These are phyloP conservation scores for Thalia dealbata DNA, from an alignment of 176 grass and related monocot genomes.

Conservation along the genomic window DNA sequence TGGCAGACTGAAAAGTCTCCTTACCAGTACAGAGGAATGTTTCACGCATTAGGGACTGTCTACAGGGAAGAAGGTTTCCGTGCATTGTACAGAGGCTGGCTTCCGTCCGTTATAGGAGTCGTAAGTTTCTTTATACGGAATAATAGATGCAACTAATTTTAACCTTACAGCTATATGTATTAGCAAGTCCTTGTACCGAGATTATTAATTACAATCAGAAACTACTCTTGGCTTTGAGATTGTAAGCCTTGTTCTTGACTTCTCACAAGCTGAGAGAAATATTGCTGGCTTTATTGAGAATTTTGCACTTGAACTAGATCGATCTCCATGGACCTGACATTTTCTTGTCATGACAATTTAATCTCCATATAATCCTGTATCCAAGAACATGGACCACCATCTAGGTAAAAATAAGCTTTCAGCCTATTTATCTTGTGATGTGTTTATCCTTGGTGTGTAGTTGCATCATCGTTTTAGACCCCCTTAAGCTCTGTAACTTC, in stretches of 20 bases:
- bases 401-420: no score
- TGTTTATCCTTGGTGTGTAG: no score
- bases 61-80: constrained; percentile 98
- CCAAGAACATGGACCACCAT: not conserved
- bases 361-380: not conserved
- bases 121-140: constrained; percentile 41
- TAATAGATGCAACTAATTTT: not conserved
- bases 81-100: constrained; percentile 96
- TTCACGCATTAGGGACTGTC: constrained; percentile 87
- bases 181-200: not conserved
- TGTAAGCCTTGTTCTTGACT: no score
- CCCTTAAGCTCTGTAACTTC: no score
- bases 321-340: no score
- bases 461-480: no score
- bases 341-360: not conserved
- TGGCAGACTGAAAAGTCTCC: constrained; percentile 86
- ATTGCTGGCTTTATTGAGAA: no score
- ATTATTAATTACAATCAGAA: not conserved
- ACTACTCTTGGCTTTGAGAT: not conserved
- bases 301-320: no score
- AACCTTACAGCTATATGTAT: not conserved
- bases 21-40: constrained; percentile 98
- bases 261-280: no score
- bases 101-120: constrained; percentile 98
- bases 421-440: no score